Conservation (phyloP, 2,329 filamentous ascomycete species). For the Fusarium sacchari region DNA sequence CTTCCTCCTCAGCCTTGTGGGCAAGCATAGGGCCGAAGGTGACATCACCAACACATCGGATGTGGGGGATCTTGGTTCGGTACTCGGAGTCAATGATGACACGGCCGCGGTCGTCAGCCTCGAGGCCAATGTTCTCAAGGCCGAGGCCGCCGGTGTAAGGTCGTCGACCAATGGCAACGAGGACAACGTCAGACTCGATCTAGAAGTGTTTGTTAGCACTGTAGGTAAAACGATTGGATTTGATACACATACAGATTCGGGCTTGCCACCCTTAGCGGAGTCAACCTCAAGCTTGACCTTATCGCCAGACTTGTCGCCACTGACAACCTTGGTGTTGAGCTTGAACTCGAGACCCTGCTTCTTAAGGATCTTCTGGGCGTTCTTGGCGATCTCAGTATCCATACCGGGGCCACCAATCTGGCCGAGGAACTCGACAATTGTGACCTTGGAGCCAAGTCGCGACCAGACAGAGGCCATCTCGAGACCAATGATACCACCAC, state of each 20-base stretch:
- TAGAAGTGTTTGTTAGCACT: slow-evolving; percentile 51
- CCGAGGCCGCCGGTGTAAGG: slow-evolving; percentile 93
- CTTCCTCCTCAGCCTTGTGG: slow-evolving; percentile 99
- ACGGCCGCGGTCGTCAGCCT: slow-evolving; percentile 91
- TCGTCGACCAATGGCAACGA: slow-evolving; percentile 94
- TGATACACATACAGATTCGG: slow-evolving; percentile 77
- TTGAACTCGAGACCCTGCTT: slow-evolving; percentile 99
- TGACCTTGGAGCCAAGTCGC: slow-evolving; percentile 90
- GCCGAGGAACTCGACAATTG: slow-evolving; percentile 94
- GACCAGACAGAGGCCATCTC: slow-evolving; percentile 99
- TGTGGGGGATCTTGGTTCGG: slow-evolving; percentile 96
- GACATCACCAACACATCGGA: slow-evolving; percentile 93
- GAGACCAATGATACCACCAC: slow-evolving; percentile 97
- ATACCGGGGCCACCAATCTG: slow-evolving; percentile 98
- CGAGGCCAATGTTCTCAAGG: slow-evolving; percentile 92
- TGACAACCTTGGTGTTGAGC: slow-evolving; percentile 92
- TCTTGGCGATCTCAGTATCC: slow-evolving; percentile 93
- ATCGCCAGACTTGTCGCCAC: slow-evolving; percentile 82
- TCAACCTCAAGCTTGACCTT: slow-evolving; percentile 86
- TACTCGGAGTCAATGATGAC: slow-evolving; percentile 98
- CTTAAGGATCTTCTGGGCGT: slow-evolving; percentile 87
- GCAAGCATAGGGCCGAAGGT: slow-evolving; percentile 99
- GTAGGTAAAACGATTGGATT: neutral
- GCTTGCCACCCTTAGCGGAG: slow-evolving; percentile 94
- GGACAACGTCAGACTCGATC: slow-evolving; percentile 94